Conservation (phyloP, 768 basidiomycete species). For the Lentinula sp. region DNA sequence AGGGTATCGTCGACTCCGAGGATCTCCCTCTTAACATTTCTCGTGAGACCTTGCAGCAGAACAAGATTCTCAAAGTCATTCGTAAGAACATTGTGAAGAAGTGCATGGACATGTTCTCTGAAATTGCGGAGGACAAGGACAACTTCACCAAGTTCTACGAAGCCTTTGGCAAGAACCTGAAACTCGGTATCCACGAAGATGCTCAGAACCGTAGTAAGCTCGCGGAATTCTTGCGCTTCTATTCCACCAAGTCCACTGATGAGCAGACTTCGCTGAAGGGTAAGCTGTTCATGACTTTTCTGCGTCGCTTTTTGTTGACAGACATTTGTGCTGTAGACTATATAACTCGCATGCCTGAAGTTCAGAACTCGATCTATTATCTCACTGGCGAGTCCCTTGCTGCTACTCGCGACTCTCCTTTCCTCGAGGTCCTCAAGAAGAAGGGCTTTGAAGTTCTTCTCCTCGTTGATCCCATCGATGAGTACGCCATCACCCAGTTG, state of each 20-base stretch:
- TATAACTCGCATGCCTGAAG: conserved; percentile 98
- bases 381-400: conserved; percentile 97
- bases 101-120: conserved; percentile 87
- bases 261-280: conserved; percentile 94
- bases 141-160: conserved; percentile 97
- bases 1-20: conserved; percentile 99
- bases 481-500: conserved; percentile 97
- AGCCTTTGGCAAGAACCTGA: conserved; percentile 98
- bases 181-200: conserved; percentile 99
- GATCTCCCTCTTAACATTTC: conserved; percentile 99
- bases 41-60: conserved; percentile 98
- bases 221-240: conserved; percentile 98
- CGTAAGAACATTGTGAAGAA: conserved; percentile 99
- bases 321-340: conserved; percentile 56
- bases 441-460: conserved; percentile 98
- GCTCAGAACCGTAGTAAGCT: conserved; percentile 99
- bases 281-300: conserved; percentile 19
- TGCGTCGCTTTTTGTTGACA: neutral
- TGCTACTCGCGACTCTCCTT: conserved; percentile 88
- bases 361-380: conserved; percentile 99
- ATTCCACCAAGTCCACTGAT: conserved; percentile 89
- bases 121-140: conserved; percentile 99
- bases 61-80: conserved; percentile 99
- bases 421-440: conserved; percentile 99
- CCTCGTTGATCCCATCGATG: conserved; percentile 97